These are phyloP conservation scores for Teunomyces lycoperdinae DNA, from an alignment of 805 yeast genomes.

Conservation along the genomic window DNA sequence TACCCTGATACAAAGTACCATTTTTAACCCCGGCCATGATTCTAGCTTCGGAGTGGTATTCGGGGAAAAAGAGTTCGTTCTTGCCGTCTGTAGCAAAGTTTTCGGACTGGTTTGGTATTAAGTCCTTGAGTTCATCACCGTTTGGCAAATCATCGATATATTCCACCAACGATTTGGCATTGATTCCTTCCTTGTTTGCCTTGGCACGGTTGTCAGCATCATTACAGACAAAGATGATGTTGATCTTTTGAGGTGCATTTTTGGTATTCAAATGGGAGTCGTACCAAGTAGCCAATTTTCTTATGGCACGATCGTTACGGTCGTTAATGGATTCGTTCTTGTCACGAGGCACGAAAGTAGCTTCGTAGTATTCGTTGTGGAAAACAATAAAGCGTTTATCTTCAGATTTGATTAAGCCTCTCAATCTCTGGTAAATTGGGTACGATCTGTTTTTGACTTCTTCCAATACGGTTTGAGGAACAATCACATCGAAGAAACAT, in stretches of 20 bases:
- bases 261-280: slow-evolving; percentile 52
- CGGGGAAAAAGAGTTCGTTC: slow-evolving; percentile 63
- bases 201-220: slow-evolving; percentile 64
- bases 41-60: slow-evolving; percentile 76
- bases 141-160: slow-evolving; percentile 72
- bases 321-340: slow-evolving; percentile 78
- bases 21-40: slow-evolving; percentile 87
- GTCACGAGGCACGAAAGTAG: slow-evolving; percentile 62
- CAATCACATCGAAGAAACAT: slow-evolving; percentile 81
- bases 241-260: slow-evolving; percentile 35
- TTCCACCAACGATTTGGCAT: slow-evolving; percentile 57
- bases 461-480: slow-evolving; percentile 94
- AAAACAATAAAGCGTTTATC: slow-evolving; percentile 85
- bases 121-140: slow-evolving; percentile 70
- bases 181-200: slow-evolving; percentile 53
- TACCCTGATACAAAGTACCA: slow-evolving; percentile 86
- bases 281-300: slow-evolving; percentile 74
- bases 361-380: slow-evolving; percentile 85
- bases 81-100: slow-evolving; percentile 26
- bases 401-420: slow-evolving; percentile 71
- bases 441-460: slow-evolving; percentile 85
- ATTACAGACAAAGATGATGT: slow-evolving; percentile 65
- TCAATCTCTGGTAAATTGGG: slow-evolving; percentile 82
- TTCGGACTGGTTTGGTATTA: slow-evolving; percentile 59
- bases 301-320: slow-evolving; percentile 86